Percentiles rank a stretch among this genome's conserved stretches.
These are phyloP conservation scores for Elymus sibiricus DNA, from an alignment of 176 grass and related monocot species.

Conservation along the genomic window DNA sequence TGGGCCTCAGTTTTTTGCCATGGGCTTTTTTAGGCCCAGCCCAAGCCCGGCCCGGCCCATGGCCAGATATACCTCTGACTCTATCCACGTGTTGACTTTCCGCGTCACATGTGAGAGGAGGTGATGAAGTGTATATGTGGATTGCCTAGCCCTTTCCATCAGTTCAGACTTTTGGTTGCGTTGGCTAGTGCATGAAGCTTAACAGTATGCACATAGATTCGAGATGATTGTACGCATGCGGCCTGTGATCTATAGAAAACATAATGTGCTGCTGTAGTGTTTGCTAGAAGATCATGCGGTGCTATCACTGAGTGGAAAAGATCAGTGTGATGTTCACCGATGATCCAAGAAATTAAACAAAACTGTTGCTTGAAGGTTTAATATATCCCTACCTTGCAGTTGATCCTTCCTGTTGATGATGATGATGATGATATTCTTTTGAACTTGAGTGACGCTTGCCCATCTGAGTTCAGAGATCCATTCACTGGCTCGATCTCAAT, in stretches of 20 bases:
- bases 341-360: constrained; percentile 10
- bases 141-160: too few species aligned
- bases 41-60: too few species aligned
- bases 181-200: too few species aligned
- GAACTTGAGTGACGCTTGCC: constrained; percentile 61
- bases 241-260: not conserved
- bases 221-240: not conserved
- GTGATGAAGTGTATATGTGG: too few species aligned
- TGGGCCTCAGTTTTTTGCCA: too few species aligned
- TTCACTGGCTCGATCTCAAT: constrained; percentile 68
- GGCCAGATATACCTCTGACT: too few species aligned
- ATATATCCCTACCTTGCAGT: constrained; percentile 71
- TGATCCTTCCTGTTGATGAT: constrained; percentile 68
- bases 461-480: constrained; percentile 64
- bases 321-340: not conserved
- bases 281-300: not conserved
- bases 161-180: too few species aligned
- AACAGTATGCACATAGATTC: not conserved
- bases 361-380: not conserved
- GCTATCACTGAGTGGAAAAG: not conserved
- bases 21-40: too few species aligned
- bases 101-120: too few species aligned
- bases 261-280: not conserved
- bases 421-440: constrained; percentile 46
- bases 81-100: too few species aligned